Conservation (phyloP, 306 rosid species). For the Vigna unguiculata region DNA sequence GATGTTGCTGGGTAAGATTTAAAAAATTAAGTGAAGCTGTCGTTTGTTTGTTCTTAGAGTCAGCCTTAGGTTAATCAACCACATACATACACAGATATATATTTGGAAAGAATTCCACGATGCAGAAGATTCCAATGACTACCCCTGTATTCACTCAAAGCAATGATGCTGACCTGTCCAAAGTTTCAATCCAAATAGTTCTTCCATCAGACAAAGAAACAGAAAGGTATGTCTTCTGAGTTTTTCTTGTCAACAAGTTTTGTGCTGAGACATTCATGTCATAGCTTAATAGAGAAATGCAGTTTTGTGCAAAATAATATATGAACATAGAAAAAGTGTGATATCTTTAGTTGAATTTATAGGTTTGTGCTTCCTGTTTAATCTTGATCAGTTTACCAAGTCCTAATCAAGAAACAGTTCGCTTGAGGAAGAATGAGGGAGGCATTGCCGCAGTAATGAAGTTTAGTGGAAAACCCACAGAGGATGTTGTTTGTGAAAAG, state of each 20-base stretch:
- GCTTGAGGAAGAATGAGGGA: constrained; percentile 78
- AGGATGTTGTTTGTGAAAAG: constrained; percentile 62
- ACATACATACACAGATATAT: constrained; percentile 61
- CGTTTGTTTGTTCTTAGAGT: constrained; percentile 13
- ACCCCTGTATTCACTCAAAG: constrained; percentile 95
- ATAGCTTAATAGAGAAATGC: neutral
- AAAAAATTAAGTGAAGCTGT: neutral
- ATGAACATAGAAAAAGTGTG: neutral
- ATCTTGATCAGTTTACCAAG: constrained; percentile 74
- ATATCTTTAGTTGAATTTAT: neutral
- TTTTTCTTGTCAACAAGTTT: constrained; percentile 7
- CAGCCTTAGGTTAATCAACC: constrained; percentile 11
- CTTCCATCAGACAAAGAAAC: constrained; percentile 81
- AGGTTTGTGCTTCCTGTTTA: constrained; percentile 12
- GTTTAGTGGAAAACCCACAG: constrained; percentile 82
- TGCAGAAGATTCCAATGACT: constrained; percentile 91
- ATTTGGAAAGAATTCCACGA: constrained; percentile 83
- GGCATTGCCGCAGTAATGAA: constrained; percentile 78
- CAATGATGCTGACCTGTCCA: constrained; percentile 58
- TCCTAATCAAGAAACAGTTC: constrained; percentile 71
- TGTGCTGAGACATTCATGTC: constrained; percentile 3
- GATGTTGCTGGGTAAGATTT: constrained; percentile 80
- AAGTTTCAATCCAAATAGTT: constrained; percentile 83
- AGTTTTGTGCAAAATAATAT: neutral
- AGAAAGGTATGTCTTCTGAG: constrained; percentile 54